These are phyloP conservation scores for Lactifluus piperatus DNA, from an alignment of 768 basidiomycete species.

Conservation along the genomic window DNA sequence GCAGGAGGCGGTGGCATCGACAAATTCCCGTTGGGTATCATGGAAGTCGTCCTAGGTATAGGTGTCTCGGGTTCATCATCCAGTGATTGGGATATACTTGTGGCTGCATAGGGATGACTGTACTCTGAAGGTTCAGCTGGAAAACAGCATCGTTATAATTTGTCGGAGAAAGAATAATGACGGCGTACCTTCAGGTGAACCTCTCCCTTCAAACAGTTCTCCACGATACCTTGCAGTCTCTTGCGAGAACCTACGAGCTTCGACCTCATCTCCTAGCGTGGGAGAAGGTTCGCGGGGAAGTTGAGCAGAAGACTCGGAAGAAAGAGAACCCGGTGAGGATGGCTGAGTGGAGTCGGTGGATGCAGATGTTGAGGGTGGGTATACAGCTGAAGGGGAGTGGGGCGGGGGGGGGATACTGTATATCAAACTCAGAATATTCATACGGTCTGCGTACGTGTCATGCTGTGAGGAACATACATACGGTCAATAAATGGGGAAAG, in stretches of 20 bases:
- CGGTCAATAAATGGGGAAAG: not conserved
- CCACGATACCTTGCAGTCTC: slow-evolving; percentile 22
- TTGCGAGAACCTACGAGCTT: slow-evolving; percentile 18
- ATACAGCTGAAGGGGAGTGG: slow-evolving; percentile 49
- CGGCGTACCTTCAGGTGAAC: slow-evolving; percentile 5
- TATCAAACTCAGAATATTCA: slow-evolving; percentile 86
- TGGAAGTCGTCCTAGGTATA: not conserved
- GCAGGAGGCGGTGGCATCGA: slow-evolving; percentile 21
- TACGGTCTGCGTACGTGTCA: slow-evolving; percentile 90
- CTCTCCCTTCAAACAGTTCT: slow-evolving; percentile 10
- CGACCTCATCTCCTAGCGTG: slow-evolving; percentile 23
- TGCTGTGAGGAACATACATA: slow-evolving; percentile 42
- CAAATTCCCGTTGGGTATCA: slow-evolving; percentile 2
- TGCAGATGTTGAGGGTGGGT: slow-evolving; percentile 35
- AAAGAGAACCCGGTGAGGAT: slow-evolving; percentile 43
- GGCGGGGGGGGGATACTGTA: slow-evolving; percentile 78
- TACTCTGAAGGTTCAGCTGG: slow-evolving; percentile 6
- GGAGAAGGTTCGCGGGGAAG: slow-evolving; percentile 25
- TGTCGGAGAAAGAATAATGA: not conserved
- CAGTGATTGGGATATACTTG: slow-evolving; percentile 5
- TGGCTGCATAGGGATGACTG: slow-evolving; percentile 23
- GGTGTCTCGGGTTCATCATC: slow-evolving; percentile 15
- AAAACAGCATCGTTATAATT: not conserved
- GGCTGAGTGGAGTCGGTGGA: slow-evolving; percentile 45
- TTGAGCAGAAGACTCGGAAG: slow-evolving; percentile 39